Percentiles rank a stretch among this genome's conserved stretches.
Evolutionary conservation across 768 basidiomycete species (phyloP).

Genomic region (Chalciporus pseudorubinellus): DNA sequence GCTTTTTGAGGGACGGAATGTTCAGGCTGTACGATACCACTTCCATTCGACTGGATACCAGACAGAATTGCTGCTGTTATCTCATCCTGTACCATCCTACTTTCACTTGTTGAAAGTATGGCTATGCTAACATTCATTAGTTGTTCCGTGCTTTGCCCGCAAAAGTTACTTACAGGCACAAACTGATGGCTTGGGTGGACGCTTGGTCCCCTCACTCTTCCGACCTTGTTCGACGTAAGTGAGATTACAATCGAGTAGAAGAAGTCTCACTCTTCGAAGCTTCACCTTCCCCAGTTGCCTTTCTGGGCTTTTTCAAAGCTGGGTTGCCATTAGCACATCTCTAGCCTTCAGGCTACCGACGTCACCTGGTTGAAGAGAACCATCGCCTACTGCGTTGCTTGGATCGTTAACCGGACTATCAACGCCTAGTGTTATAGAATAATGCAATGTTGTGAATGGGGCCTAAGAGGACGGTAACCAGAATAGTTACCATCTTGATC

Average conservation of each 20-base stretch:
- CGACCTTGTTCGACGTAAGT: constrained; percentile 11
- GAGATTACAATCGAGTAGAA: background rate
- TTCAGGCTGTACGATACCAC: constrained; percentile 1
- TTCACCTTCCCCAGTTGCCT: background rate
- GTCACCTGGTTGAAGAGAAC: constrained; percentile 12
- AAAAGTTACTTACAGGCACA: constrained; percentile 17
- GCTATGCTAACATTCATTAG: constrained; percentile 26
- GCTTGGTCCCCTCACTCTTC: background rate
- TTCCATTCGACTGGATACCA: constrained; percentile 2
- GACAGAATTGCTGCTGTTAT: constrained; percentile 20
- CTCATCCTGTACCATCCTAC: constrained; percentile 14
- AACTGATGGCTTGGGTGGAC: background rate
- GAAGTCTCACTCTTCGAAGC: constrained; percentile 10
- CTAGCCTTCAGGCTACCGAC: background rate
- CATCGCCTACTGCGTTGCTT: background rate
- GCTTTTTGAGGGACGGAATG: constrained; percentile 9
- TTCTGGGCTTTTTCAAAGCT: background rate
- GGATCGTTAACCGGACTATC: background rate
- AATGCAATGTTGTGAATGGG: background rate
- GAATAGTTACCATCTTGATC: constrained; percentile 5
- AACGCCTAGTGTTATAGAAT: constrained; percentile 2
- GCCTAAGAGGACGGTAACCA: background rate
- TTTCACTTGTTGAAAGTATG: constrained; percentile 16
- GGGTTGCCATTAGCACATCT: constrained; percentile 1
- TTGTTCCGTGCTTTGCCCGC: constrained; percentile 5